Percentiles rank a stretch among this genome's conserved stretches.
Evolutionary conservation across 176 grass and related monocot species (phyloP).

Genomic region (Panicum miliaceum): DNA sequence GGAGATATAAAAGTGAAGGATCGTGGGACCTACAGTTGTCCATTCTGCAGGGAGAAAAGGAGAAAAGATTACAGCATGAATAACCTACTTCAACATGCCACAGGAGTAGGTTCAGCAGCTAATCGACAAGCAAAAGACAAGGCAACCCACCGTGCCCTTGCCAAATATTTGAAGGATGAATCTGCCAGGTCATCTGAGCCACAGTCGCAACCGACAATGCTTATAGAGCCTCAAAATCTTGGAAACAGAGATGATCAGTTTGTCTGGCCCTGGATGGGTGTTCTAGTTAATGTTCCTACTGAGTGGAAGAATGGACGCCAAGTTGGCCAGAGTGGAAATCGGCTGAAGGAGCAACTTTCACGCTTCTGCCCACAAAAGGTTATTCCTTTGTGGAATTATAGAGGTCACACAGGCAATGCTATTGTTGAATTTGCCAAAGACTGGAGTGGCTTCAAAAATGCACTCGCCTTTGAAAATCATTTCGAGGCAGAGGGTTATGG

Average conservation of each 20-base stretch:
- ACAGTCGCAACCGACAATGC: not conserved
- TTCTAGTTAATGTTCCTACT: slow-evolving; percentile 57
- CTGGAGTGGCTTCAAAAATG: slow-evolving; percentile 62
- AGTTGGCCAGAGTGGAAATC: slow-evolving; percentile 50
- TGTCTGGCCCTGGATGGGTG: slow-evolving; percentile 57
- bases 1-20: not conserved
- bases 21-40: not conserved
- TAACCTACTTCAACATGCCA: not conserved
- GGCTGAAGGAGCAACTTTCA: slow-evolving; percentile 33
- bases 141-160: not conserved
- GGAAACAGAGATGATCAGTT: slow-evolving; percentile 30
- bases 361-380: slow-evolving; percentile 41
- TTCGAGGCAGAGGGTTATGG: slow-evolving; percentile 52
- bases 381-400: slow-evolving; percentile 60
- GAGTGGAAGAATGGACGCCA: slow-evolving; percentile 55
- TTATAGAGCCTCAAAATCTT: not conserved
- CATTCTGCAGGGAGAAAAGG: not conserved
- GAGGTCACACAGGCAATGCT: slow-evolving; percentile 61
- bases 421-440: slow-evolving; percentile 63
- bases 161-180: slow-evolving; percentile 24
- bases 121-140: slow-evolving; percentile 1
- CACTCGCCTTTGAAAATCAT: slow-evolving; percentile 57
- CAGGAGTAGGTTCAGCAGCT: not conserved
- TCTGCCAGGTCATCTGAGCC: slow-evolving; percentile 15
- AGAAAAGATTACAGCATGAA: not conserved